phyloP scores from a whole-genome alignment of 192 early-diverging fungal genomes.

The Mortierella claussenii region DNA sequence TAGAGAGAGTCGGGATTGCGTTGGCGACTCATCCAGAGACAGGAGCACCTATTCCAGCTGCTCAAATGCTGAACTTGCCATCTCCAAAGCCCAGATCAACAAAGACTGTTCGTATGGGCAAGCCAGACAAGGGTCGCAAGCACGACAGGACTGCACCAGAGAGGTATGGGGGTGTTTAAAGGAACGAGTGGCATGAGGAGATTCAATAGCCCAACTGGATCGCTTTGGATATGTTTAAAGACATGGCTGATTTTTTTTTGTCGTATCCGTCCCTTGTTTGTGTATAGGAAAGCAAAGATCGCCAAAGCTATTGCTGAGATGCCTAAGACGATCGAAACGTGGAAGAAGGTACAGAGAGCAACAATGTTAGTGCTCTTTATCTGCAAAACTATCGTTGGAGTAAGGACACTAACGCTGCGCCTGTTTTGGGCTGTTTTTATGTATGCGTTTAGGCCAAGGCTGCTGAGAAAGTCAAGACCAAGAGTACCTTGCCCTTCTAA shows the following conservation, averaged over 20 bases:
- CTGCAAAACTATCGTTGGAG: neutral
- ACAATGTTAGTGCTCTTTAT: neutral
- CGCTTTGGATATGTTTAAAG: too few relatives aligned
- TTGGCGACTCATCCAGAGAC: conserved; percentile 47
- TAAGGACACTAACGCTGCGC: neutral
- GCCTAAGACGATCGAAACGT: conserved; percentile 56
- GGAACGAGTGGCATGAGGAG: too few relatives aligned
- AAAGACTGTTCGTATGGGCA: conserved; percentile 52
- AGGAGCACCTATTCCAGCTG: conserved; percentile 34
- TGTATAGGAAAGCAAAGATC: conserved; percentile 49
- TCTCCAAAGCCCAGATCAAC: conserved; percentile 28
- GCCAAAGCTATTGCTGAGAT: conserved; percentile 58
- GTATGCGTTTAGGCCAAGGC: conserved; percentile 50
- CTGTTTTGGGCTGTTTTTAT: too few relatives aligned
- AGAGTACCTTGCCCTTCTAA: conserved; percentile 53
- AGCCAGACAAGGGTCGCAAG: conserved; percentile 55
- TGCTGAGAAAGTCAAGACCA: conserved; percentile 45
- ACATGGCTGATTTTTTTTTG: neutral
- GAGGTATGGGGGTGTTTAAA: too few relatives aligned
- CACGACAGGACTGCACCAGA: conserved; percentile 49
- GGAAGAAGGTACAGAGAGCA: conserved; percentile 46
- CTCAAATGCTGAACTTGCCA: conserved; percentile 40
- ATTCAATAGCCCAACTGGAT: too few relatives aligned
- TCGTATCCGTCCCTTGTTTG: neutral
- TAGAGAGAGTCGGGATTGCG: conserved; percentile 39